phyloP scores from a whole-genome alignment of 441 rosid genomes.

The Pelargonium myrrhifolium region DNA sequence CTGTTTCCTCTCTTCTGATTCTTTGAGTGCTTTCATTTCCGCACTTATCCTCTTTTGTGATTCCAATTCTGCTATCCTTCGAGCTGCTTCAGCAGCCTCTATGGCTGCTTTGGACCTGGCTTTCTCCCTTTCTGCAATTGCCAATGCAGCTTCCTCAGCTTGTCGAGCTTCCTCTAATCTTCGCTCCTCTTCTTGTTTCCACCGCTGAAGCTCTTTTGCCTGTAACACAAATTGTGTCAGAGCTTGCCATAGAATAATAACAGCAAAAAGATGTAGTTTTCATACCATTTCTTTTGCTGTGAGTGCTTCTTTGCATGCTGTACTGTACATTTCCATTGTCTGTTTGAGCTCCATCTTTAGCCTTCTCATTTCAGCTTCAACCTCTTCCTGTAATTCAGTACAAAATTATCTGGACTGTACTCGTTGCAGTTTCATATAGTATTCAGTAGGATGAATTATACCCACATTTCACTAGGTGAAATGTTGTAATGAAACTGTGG shows the following conservation, averaged over 20 bases:
- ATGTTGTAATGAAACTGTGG: too few species aligned
- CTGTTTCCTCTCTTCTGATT: conserved; percentile 60
- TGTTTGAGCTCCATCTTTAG: conserved; percentile 83
- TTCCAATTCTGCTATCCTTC: conserved; percentile 73
- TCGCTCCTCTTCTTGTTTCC: conserved; percentile 76
- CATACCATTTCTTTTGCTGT: conserved; percentile 73
- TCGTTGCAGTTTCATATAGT: too few species aligned
- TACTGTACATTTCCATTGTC: conserved; percentile 91
- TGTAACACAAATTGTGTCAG: conserved; percentile 21
- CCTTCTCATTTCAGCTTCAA: conserved; percentile 94
- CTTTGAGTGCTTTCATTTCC: conserved; percentile 71
- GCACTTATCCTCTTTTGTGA: conserved; percentile 58
- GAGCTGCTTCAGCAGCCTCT: conserved; percentile 86
- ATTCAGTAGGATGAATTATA: too few species aligned
- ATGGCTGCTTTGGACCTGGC: conserved; percentile 76
- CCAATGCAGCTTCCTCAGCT: conserved; percentile 80
- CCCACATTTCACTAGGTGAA: too few species aligned
- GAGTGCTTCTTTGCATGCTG: conserved; percentile 94
- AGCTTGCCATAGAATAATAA: neutral
- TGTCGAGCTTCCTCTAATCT: conserved; percentile 65
- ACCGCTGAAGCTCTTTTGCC: conserved; percentile 72
- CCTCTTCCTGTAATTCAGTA: conserved; percentile 51
- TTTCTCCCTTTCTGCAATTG: conserved; percentile 68
- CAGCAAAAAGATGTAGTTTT: neutral
- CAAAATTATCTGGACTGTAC: neutral